Evolutionary conservation across 2,329 filamentous ascomycete species (phyloP), one percentile per base, ranked within the genome.

Genomic region (Fusarium sacchari): DNA sequence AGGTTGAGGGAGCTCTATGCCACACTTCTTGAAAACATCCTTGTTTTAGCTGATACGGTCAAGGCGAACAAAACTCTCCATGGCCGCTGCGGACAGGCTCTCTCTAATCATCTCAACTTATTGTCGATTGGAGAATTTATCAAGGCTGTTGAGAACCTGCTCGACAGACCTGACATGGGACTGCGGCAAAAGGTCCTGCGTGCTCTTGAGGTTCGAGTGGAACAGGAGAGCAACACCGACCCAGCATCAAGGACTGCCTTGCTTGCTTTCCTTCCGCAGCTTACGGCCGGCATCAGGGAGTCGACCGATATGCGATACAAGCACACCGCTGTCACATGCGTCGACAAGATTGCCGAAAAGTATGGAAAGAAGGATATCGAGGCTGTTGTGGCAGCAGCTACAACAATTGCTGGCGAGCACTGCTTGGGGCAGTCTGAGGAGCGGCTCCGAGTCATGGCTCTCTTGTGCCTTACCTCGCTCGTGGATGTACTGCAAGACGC

Each of bases 331-430:
- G 91, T 99, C 70, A 91, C 91, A 40, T 98, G 96, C 77, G 92
- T 98, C 49, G 95, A 98, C 83, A 94, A 94, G 81, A 97, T 99
- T 71, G 90, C 94, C 6, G 95, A 98, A 83, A 96, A 96, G 81
- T 98, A 97, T 80, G 97, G 96, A 75, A 97, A 96, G 86, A 97
- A 95, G 81, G 94, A 97, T 78, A 87, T 93, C 4, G 90, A 93
- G 74, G 91, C 91, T 49, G 93, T 97, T 49, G 87, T 93, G 32
- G 89, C 89, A 9, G 93, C 95, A 10, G 94, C 95, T 9, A 86
- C 91, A 67, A 92, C 92, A 4, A 92, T 99, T 76, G 91, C 93
- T 42, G 91, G 95, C 46, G 85, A 90, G 61, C 86, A 93, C 72
- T 96, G 94, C 72, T 88, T 98, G 55, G 93, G 93, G 42, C 92